These are phyloP conservation scores for Bauhinia variegata DNA, from an alignment of 306 rosid genomes.

Conservation along the genomic window DNA sequence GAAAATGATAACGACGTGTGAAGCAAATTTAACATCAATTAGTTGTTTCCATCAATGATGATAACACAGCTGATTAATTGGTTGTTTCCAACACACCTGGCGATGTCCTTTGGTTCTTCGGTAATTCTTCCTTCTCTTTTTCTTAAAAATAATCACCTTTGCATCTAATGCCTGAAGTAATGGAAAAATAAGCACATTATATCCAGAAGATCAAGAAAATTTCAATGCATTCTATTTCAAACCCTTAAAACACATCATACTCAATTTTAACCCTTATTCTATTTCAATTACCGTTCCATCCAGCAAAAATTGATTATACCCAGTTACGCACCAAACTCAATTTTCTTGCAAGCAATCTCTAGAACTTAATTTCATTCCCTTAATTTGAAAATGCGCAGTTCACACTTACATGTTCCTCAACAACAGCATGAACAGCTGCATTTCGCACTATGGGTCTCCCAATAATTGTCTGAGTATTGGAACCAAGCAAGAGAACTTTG, in stretches of 20 bases:
- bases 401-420: not conserved
- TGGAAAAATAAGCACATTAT: constrained; percentile 24
- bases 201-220: not conserved
- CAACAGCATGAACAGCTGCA: constrained; percentile 32
- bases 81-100: constrained; percentile 59
- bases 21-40: constrained; percentile 25
- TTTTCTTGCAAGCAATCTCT: no score
- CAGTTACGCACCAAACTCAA: no score
- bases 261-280: no score
- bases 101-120: constrained; percentile 88
- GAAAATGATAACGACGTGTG: constrained; percentile 36
- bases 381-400: not conserved
- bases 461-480: constrained; percentile 76
- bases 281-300: no score
- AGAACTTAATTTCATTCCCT: not conserved
- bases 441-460: constrained; percentile 84
- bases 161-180: constrained; percentile 81
- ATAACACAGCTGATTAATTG: not conserved
- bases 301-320: no score
- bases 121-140: constrained; percentile 95
- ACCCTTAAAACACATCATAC: no score
- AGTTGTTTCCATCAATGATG: not conserved
- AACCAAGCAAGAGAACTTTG: constrained; percentile 82
- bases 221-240: not conserved
- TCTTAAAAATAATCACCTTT: constrained; percentile 81